These are phyloP conservation scores for Rachicladosporium sp. DNA, from an alignment of 2,329 filamentous ascomycete species.

Conservation along the genomic window DNA sequence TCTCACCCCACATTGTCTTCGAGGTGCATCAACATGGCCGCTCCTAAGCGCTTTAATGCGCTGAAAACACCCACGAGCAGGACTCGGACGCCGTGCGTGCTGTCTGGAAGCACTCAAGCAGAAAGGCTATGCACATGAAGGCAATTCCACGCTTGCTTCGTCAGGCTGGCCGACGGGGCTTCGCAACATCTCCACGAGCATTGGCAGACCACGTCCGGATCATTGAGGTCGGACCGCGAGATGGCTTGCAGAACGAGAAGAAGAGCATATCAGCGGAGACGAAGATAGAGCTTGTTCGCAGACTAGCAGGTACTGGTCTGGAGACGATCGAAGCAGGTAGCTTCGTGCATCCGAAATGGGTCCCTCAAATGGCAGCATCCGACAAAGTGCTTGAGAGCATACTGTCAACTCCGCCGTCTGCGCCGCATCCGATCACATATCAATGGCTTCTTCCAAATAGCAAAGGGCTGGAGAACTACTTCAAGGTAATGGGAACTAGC, in stretches of 20 bases:
- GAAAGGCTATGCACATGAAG: too few species aligned
- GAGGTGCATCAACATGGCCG: too few species aligned
- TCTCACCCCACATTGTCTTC: too few species aligned
- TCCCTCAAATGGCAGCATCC: slow-evolving; percentile 78
- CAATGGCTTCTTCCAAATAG: slow-evolving; percentile 71
- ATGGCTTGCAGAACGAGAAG: slow-evolving; percentile 82
- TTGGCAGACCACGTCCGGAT: slow-evolving; percentile 41
- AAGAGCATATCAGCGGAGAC: slow-evolving; percentile 55
- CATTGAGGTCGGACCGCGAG: slow-evolving; percentile 72
- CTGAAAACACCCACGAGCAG: too few species aligned
- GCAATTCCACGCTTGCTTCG: neutral
- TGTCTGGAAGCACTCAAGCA: too few species aligned
- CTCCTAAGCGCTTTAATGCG: too few species aligned
- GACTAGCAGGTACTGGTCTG: slow-evolving; percentile 56
- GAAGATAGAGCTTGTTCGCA: slow-evolving; percentile 64
- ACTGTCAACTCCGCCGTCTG: slow-evolving; percentile 43
- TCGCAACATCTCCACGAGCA: slow-evolving; percentile 14
- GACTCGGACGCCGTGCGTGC: too few species aligned
- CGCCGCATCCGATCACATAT: slow-evolving; percentile 51
- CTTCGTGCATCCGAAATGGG: slow-evolving; percentile 74
- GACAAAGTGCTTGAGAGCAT: slow-evolving; percentile 60
- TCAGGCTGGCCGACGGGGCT: slow-evolving; percentile 8
- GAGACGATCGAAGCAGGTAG: slow-evolving; percentile 67
- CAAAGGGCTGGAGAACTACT: slow-evolving; percentile 57
- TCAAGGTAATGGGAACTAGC: slow-evolving; percentile 38